Base-by-base conservation (phyloP, 345 rosid genomes). In the Litchi chinensis region DNA sequence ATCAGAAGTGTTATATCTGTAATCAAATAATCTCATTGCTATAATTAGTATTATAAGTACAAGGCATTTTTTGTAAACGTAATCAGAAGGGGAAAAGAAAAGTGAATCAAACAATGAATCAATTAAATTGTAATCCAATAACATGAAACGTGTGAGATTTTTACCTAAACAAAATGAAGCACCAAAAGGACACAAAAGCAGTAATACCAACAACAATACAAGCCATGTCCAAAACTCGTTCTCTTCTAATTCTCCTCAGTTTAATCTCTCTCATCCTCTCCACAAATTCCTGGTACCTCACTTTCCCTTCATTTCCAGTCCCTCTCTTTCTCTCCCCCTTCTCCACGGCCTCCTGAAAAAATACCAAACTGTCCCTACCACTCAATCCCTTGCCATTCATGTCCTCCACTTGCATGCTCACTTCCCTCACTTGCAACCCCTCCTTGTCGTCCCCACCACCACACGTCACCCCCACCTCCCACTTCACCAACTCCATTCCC, bases 291-390 rank as follows among this genome's bases (percentile, higher is more conserved):
- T 78, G 83, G 69, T 78, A 88, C 80, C 75, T 86, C 76, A 40
- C 76, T 70, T 82, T 89, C 79, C 79, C 86, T 39, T 80, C 77
- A 3, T 70, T 57, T 26, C 57, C 82, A 41, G 52, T 68, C 70
- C 46, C 73, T 75, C 37, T 54, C 75, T 21, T 71, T 74, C 93
- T 79, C 82, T 82, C 85, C 13, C 87, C 86, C 0, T 85, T 77
- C 56, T 74, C 89, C 86, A 91, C 78, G 8, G 88, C 88, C 57
- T 76, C 85, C 18, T 73, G 68, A 44, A 93, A 77, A 76, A 93
- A 84, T 70, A 84, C 91, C 91, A 93, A 80, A 80, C 94, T 87
- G 1, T 90, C 94, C 88, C 46, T 79, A 73, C 98, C 98, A n/a
- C 15, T 88, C 88, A 95, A 40, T 19, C 76, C 80, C 71, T 81